Evolutionary conservation across 2,329 filamentous ascomycete genomes (phyloP).

Genomic region (Hyphodiscus sp.): DNA sequence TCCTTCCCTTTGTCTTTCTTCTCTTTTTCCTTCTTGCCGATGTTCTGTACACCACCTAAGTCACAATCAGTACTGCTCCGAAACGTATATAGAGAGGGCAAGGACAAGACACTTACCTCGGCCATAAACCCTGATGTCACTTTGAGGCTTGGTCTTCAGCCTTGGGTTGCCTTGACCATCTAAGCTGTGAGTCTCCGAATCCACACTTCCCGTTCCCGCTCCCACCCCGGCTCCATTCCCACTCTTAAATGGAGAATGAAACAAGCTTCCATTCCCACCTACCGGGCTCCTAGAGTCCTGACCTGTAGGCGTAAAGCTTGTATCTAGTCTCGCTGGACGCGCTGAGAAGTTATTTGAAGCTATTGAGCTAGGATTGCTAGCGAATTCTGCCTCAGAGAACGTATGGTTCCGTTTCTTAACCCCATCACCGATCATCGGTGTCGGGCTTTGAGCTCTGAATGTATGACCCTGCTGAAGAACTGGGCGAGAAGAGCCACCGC

Average conservation of each 20-base stretch:
- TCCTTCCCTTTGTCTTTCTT: slow-evolving; percentile 14
- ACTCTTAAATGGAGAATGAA: neutral
- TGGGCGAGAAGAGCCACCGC: neutral
- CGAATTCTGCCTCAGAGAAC: neutral
- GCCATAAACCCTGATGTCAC: slow-evolving; percentile 46
- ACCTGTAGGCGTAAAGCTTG: neutral
- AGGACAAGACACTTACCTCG: slow-evolving; percentile 39
- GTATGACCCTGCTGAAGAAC: neutral
- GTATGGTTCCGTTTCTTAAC: neutral
- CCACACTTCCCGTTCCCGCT: neutral
- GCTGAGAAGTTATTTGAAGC: neutral
- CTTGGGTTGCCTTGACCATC: slow-evolving; percentile 32
- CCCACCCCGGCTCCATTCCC: slow-evolving; percentile 1
- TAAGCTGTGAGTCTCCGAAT: slow-evolving; percentile 19
- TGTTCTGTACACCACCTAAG: slow-evolving; percentile 43
- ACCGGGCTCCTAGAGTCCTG: neutral
- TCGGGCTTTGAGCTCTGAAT: neutral
- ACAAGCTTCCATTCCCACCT: neutral
- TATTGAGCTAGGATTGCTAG: neutral
- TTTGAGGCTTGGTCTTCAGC: slow-evolving; percentile 40
- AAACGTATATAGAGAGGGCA: slow-evolving; percentile 1
- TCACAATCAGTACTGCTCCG: slow-evolving; percentile 1
- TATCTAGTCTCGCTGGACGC: neutral
- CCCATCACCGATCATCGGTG: neutral
- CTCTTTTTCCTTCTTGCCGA: slow-evolving; percentile 31